A percentile compares a stretch with the other conserved stretches of the same genome.
These are phyloP conservation scores for Amaranthus hypochondriacus DNA, from an alignment of 148 eudicot genomes.

Conservation along the genomic window DNA sequence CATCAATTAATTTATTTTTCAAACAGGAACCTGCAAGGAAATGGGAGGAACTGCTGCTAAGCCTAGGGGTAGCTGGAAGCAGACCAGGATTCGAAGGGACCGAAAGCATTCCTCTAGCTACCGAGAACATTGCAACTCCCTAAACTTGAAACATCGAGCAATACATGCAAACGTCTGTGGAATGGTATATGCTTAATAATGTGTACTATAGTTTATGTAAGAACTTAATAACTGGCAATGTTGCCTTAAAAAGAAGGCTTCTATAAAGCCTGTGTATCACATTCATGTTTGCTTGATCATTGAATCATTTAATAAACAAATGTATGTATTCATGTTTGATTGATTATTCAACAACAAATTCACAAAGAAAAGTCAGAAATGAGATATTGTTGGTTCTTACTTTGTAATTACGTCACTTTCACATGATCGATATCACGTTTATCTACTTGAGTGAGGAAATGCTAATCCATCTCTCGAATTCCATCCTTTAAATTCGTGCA, in stretches of 20 bases:
- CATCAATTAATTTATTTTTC: background rate
- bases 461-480: too few species aligned
- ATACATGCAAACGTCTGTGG: background rate
- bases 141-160: background rate
- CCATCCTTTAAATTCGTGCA: too few species aligned
- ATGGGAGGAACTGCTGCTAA: constrained; percentile 36
- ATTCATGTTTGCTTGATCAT: constrained; percentile 11
- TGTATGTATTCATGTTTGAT: too few species aligned
- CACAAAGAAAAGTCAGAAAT: too few species aligned
- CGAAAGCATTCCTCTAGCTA: constrained; percentile 28
- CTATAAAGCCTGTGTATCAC: background rate
- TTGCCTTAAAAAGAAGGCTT: background rate
- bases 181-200: background rate
- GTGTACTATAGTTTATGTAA: constrained; percentile 7
- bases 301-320: background rate
- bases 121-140: constrained; percentile 39
- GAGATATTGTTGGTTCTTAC: too few species aligned
- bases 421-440: too few species aligned
- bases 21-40: constrained; percentile 38
- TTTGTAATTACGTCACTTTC: too few species aligned
- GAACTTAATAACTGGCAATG: background rate
- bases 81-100: constrained; percentile 25
- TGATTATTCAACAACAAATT: too few species aligned
- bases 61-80: constrained; percentile 26
- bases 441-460: too few species aligned